Base-by-base conservation (phyloP, 106 monocot species). In the Dactylorhiza incarnata region DNA sequence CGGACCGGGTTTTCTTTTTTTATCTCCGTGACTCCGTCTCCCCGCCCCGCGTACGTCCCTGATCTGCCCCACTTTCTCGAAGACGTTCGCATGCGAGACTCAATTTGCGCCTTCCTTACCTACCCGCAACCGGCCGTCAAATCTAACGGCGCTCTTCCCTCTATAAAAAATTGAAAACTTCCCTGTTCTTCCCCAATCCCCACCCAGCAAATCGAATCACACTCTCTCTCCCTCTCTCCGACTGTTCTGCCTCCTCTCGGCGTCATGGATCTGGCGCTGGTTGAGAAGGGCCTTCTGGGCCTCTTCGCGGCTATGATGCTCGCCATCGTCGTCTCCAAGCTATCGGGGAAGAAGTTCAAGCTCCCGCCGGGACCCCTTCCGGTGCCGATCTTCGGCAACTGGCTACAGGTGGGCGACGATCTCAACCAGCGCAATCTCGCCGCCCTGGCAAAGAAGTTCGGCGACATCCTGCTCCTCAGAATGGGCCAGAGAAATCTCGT, bases 401-500 rank as follows among this genome's bases (percentile, higher is more conserved):
- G 91, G 91, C 80, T 91, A 16, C 91, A 91, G 71, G 84, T 91
- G 56, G 91, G 91, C 56, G 86, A 91, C 80, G 91, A 91, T 56
- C 86, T 91, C 63, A 91, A 91, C 79, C 91, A 88, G 80, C 74
- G 84, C 12, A 91, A 84, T 76, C 88, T 91, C 51, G 71, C 84
- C 75, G 72, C 71, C 48, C 46, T 88, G 25, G 91, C 91, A 56
- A 79, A 79, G 72, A 74, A 73, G 17, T 91, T 86, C 84, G 91
- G 91, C 45, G 86, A 91, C 59, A 74, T 86, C 48, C 47, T 91
- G 65, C 86, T 88, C 50, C 91, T 91, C 75, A 74, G 86, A 22
- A 91, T 91, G 91, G 91, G 91, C 16, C 83, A 84, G 49, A 81
- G 91, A 51, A 91, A 91, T 78, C 88, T 91, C 4, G 91, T 88